Percentiles rank a stretch among this genome's conserved stretches.
phyloP scores from a whole-genome alignment of 495 filamentous ascomycete species.

The Trypethelium eluteriae region DNA sequence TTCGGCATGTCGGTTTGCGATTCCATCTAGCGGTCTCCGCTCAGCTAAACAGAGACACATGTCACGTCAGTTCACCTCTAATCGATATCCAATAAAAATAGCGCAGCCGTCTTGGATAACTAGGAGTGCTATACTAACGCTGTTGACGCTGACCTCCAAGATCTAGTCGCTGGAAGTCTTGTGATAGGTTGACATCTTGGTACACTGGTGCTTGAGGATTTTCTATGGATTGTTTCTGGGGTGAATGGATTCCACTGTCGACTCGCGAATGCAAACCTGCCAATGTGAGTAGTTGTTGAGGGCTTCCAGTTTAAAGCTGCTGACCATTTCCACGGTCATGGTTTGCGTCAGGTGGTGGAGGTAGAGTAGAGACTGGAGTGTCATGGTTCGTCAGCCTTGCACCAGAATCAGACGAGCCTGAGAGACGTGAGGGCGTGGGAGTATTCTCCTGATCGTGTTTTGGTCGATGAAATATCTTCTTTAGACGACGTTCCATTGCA shows the following conservation, averaged over 20 bases:
- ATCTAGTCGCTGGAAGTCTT: not conserved
- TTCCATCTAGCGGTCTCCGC: not conserved
- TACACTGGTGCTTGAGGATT: not conserved
- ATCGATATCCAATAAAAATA: too few relatives aligned
- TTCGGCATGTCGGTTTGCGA: not conserved
- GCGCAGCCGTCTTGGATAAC: too few relatives aligned
- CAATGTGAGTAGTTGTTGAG: not conserved
- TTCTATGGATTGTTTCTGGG: not conserved
- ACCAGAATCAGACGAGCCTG: not conserved
- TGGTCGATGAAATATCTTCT: slow-evolving; percentile 3
- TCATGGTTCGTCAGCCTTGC: not conserved
- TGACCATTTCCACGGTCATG: not conserved
- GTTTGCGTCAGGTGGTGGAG: not conserved
- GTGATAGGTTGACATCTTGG: not conserved
- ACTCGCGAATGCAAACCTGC: too few relatives aligned
- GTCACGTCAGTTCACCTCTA: not conserved
- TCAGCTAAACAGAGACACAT: not conserved
- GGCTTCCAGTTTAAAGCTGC: not conserved
- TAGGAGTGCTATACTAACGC: not conserved
- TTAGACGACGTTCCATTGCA: not conserved
- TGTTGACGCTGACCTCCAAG: not conserved
- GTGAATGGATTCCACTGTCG: not conserved
- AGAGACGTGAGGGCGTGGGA: not conserved
- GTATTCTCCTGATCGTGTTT: not conserved
- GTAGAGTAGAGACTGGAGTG: not conserved